Evolutionary conservation across 257 asterid species (phyloP).

Genomic region (Osmanthus fragrans): DNA sequence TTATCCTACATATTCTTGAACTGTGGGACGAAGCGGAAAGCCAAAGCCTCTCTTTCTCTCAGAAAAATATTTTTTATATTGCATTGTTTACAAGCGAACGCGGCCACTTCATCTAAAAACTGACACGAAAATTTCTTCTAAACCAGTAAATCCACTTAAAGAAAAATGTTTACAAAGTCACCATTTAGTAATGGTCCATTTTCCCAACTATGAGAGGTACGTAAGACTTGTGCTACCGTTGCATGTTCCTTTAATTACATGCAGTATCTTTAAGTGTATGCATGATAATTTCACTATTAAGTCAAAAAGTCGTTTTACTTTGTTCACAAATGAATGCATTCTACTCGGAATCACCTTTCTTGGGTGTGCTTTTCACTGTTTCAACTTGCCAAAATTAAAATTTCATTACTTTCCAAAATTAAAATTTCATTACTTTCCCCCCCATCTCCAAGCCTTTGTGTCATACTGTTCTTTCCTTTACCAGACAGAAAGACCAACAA

Average conservation of each 20-base stretch:
- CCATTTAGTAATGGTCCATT: background rate
- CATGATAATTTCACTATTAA: background rate
- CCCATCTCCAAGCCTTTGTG: too few relatives aligned
- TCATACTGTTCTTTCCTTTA: background rate
- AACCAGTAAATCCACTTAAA: background rate
- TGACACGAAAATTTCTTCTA: background rate
- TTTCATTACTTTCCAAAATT: too few relatives aligned
- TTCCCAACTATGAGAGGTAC: too few relatives aligned
- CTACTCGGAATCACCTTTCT: conserved; percentile 7
- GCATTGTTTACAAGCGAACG: background rate
- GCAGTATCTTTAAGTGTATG: conserved; percentile 14
- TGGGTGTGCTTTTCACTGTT: conserved; percentile 6
- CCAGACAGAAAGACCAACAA: background rate
- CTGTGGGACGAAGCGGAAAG: background rate
- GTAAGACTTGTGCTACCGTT: background rate
- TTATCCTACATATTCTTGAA: background rate
- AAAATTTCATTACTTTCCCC: too few relatives aligned
- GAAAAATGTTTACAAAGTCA: background rate
- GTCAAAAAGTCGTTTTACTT: conserved; percentile 24
- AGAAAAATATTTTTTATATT: too few relatives aligned
- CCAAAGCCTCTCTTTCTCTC: background rate
- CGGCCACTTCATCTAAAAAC: background rate
- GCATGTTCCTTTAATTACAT: conserved; percentile 21
- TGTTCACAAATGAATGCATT: conserved; percentile 2
- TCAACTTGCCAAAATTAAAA: background rate